A percentile compares a stretch with the other conserved stretches of the same genome.
Conservation (phyloP, 306 rosid species). For the Lupinus albus region DNA sequence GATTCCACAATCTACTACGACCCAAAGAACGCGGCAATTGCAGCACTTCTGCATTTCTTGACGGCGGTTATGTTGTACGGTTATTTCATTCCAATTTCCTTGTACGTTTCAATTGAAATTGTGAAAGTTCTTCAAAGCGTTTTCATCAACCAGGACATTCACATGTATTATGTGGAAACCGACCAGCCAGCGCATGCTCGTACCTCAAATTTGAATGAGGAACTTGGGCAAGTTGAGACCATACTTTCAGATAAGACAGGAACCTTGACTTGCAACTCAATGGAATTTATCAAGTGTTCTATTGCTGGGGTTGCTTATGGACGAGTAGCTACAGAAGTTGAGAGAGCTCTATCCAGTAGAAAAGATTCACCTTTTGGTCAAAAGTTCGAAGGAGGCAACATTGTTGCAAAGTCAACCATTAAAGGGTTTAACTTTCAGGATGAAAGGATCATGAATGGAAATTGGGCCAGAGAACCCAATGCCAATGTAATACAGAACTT, state of each 20-base stretch:
- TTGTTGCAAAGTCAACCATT: constrained; percentile 50
- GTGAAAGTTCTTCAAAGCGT: constrained; percentile 90
- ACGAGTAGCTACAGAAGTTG: constrained; percentile 85
- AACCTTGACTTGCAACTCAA: constrained; percentile 94
- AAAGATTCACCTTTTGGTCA: constrained; percentile 50
- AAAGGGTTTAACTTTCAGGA: constrained; percentile 90
- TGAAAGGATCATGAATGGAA: constrained; percentile 83
- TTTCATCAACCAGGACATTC: constrained; percentile 84
- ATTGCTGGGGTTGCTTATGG: constrained; percentile 88
- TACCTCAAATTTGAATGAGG: constrained; percentile 96
- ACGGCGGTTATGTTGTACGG: constrained; percentile 87
- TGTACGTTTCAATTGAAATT: constrained; percentile 93
- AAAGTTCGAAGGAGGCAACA: constrained; percentile 39
- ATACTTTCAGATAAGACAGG: constrained; percentile 97
- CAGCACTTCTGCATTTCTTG: constrained; percentile 79
- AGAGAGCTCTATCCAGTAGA: constrained; percentile 76
- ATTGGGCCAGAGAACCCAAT: constrained; percentile 72
- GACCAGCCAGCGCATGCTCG: constrained; percentile 93
- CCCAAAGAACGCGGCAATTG: constrained; percentile 63
- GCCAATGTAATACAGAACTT: constrained; percentile 73
- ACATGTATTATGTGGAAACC: constrained; percentile 85
- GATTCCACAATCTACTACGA: constrained; percentile 63
- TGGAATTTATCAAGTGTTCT: constrained; percentile 98
- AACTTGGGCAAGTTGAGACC: constrained; percentile 98
- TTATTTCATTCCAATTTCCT: constrained; percentile 91